Percentiles rank a stretch among this genome's conserved stretches.
Conservation (phyloP, 148 eudicot genomes). For the Fagopyrum esculentum region DNA sequence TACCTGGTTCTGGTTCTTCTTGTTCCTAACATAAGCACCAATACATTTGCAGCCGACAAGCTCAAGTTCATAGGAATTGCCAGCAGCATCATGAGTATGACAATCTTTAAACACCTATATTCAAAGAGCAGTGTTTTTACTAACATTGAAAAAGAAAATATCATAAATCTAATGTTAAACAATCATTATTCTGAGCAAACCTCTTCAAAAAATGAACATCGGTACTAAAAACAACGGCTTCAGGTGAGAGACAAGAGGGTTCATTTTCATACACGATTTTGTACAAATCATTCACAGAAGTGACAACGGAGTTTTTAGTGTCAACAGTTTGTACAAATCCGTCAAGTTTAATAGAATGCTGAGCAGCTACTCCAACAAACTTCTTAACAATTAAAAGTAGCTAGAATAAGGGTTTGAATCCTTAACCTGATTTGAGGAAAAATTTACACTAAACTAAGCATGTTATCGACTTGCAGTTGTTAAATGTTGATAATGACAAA, state of each 20-base stretch:
- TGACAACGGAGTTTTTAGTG: background rate
- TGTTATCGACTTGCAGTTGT: no score
- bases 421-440: no score
- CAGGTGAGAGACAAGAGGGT: background rate
- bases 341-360: no score
- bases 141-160: background rate
- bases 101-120: slow-evolving; percentile 83
- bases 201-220: background rate
- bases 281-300: background rate
- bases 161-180: background rate
- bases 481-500: no score
- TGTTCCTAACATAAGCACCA: slow-evolving; percentile 94
- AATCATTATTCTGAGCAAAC: background rate
- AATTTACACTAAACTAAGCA: no score
- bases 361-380: no score
- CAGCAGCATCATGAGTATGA: slow-evolving; percentile 45
- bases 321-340: no score
- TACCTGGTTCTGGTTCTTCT: slow-evolving; percentile 98
- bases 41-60: slow-evolving; percentile 89
- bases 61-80: slow-evolving; percentile 72
- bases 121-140: background rate
- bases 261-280: no score
- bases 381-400: no score
- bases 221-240: background rate
- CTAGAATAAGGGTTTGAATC: no score